phyloP scores from a whole-genome alignment of 768 basidiomycete species.

The Udeniomyces megalosporus region DNA sequence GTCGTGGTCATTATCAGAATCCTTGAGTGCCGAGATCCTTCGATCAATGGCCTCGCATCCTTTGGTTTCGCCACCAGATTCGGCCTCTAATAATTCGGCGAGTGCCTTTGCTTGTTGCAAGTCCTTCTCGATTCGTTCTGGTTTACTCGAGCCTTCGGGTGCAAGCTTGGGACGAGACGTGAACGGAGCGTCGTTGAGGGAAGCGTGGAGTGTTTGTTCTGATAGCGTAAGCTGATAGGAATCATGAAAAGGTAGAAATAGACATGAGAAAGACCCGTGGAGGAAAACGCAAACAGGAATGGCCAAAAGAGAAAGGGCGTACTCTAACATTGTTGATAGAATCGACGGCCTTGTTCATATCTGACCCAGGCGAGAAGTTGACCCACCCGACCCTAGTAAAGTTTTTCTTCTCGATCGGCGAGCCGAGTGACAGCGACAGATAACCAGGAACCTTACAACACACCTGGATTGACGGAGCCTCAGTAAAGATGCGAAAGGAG shows the following conservation, averaged over 20 bases:
- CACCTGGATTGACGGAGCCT: slow-evolving; percentile 37
- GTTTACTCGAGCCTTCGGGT: slow-evolving; percentile 63
- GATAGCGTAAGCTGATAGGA: background rate
- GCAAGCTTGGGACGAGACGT: slow-evolving; percentile 61
- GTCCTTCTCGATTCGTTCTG: slow-evolving; percentile 67
- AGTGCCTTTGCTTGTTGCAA: slow-evolving; percentile 57
- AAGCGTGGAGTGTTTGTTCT: background rate
- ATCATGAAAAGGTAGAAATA: background rate
- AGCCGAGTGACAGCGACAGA: slow-evolving; percentile 74
- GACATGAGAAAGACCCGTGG: background rate
- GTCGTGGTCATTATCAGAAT: slow-evolving; percentile 28
- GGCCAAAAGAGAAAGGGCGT: background rate
- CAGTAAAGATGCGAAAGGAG: background rate
- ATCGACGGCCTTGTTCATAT: slow-evolving; percentile 55
- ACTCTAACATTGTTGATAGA: slow-evolving; percentile 48
- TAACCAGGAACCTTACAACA: slow-evolving; percentile 64
- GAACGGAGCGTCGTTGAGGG: slow-evolving; percentile 43
- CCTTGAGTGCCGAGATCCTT: slow-evolving; percentile 59
- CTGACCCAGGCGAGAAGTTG: slow-evolving; percentile 65
- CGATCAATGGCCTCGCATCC: slow-evolving; percentile 42
- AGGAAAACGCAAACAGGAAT: background rate
- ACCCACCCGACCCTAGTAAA: slow-evolving; percentile 94
- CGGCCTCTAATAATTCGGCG: slow-evolving; percentile 53
- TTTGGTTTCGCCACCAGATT: slow-evolving; percentile 33
- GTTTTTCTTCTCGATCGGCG: slow-evolving; percentile 79